Evolutionary conservation across 1,284 basidiomycete species (phyloP).

Genomic region (Lentinula novae-zelandiae): DNA sequence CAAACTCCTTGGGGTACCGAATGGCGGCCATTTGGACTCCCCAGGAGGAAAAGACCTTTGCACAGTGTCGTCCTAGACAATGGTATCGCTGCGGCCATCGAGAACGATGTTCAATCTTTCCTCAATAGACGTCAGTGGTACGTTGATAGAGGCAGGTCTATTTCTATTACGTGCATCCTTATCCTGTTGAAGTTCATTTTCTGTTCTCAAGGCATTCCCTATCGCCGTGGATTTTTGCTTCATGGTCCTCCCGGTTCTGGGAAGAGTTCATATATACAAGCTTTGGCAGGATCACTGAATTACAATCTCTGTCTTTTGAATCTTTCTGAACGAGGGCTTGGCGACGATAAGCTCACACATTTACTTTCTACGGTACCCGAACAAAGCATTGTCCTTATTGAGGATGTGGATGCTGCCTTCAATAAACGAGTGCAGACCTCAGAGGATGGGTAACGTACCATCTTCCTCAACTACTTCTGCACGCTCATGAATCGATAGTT

Average conservation of each 20-base stretch:
- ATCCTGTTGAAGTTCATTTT: neutral
- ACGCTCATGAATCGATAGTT: slow-evolving; percentile 41
- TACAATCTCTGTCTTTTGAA: slow-evolving; percentile 98
- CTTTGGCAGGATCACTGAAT: slow-evolving; percentile 86
- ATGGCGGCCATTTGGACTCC: slow-evolving; percentile 95
- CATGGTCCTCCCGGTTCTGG: slow-evolving; percentile 97
- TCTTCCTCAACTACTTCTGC: slow-evolving; percentile 17
- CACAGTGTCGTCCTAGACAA: slow-evolving; percentile 88
- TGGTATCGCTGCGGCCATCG: slow-evolving; percentile 78
- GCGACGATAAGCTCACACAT: slow-evolving; percentile 96
- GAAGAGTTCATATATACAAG: slow-evolving; percentile 98
- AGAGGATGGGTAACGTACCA: slow-evolving; percentile 74
- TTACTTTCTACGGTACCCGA: slow-evolving; percentile 92
- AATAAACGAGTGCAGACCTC: slow-evolving; percentile 85
- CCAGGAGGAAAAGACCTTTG: slow-evolving; percentile 83
- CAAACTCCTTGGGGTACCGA: slow-evolving; percentile 96
- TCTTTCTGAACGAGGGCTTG: slow-evolving; percentile 92
- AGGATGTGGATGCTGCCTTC: slow-evolving; percentile 99
- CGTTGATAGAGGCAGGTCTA: slow-evolving; percentile 79
- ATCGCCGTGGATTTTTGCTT: slow-evolving; percentile 92
- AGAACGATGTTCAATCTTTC: slow-evolving; percentile 81
- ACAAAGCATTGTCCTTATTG: slow-evolving; percentile 88
- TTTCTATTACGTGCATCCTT: neutral
- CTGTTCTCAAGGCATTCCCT: slow-evolving; percentile 81
- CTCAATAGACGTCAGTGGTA: slow-evolving; percentile 90